These are phyloP conservation scores for Populus nigra DNA, from an alignment of 345 rosid species.

Conservation along the genomic window DNA sequence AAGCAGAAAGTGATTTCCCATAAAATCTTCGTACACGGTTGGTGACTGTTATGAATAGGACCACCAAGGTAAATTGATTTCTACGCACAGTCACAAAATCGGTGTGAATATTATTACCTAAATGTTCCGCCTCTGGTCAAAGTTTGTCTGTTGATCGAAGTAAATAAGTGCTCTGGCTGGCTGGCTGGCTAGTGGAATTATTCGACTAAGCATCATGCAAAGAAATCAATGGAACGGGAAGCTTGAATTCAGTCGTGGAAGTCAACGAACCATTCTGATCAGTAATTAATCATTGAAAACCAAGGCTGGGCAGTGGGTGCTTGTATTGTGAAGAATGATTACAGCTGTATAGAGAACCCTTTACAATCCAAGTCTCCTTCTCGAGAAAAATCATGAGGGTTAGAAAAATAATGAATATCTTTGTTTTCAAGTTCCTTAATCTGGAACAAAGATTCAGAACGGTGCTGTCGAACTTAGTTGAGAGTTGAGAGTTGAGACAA, in stretches of 20 bases:
- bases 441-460: constrained; percentile 14
- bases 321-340: not conserved
- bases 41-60: too few relatives aligned
- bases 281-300: not conserved
- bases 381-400: not conserved
- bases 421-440: constrained; percentile 22
- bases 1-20: not conserved
- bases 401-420: not conserved
- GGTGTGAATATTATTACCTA: not conserved
- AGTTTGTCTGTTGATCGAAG: not conserved
- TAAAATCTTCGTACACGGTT: not conserved
- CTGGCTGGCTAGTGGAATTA: not conserved
- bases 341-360: not conserved
- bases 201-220: not conserved
- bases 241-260: not conserved
- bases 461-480: not conserved
- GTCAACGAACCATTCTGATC: not conserved
- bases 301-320: not conserved
- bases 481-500: not conserved
- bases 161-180: too few relatives aligned
- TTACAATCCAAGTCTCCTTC: not conserved
- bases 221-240: not conserved
- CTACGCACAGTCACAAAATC: too few relatives aligned
- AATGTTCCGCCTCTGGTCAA: not conserved
- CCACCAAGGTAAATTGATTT: too few relatives aligned